phyloP scores from a whole-genome alignment of 768 basidiomycete species.

The Pulveroboletus sp. region DNA sequence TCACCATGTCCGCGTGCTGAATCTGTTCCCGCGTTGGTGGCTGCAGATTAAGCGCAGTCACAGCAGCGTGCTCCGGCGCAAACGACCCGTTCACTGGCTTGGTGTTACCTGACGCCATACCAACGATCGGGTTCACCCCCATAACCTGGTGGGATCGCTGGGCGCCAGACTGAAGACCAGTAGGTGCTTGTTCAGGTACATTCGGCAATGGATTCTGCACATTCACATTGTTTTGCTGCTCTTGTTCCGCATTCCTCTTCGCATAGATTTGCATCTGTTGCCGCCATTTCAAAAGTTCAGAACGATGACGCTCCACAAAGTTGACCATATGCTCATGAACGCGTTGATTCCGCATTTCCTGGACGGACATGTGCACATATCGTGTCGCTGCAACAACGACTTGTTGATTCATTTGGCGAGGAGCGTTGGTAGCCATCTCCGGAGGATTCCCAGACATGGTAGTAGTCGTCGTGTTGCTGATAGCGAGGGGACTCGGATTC shows the following conservation, averaged over 20 bases:
- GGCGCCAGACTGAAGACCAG: constrained; percentile 9
- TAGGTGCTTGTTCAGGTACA: constrained; percentile 19
- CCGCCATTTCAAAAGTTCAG: constrained; percentile 27
- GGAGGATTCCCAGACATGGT: constrained; percentile 15
- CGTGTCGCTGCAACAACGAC: constrained; percentile 44
- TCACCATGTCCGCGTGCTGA: constrained; percentile 26
- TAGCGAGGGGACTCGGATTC: constrained; percentile 9
- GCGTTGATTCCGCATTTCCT: constrained; percentile 51
- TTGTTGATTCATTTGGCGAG: constrained; percentile 23
- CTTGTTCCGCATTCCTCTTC: constrained; percentile 23
- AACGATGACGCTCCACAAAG: constrained; percentile 54
- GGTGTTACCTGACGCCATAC: constrained; percentile 13
- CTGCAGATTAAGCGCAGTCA: constrained; percentile 7
- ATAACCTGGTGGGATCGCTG: constrained; percentile 17
- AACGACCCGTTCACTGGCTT: constrained; percentile 17
- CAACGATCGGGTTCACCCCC: constrained; percentile 9
- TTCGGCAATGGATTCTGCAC: constrained; percentile 15
- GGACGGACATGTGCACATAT: constrained; percentile 42
- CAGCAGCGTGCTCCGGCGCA: background rate
- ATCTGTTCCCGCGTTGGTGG: constrained; percentile 33
- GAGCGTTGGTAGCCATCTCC: constrained; percentile 16
- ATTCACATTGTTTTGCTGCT: constrained; percentile 20
- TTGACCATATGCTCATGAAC: constrained; percentile 49
- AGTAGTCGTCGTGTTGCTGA: constrained; percentile 10
- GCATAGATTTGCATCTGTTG: constrained; percentile 18